These are phyloP conservation scores for Triticum monococcum DNA, from an alignment of 176 grass and related monocot genomes.

Conservation along the genomic window DNA sequence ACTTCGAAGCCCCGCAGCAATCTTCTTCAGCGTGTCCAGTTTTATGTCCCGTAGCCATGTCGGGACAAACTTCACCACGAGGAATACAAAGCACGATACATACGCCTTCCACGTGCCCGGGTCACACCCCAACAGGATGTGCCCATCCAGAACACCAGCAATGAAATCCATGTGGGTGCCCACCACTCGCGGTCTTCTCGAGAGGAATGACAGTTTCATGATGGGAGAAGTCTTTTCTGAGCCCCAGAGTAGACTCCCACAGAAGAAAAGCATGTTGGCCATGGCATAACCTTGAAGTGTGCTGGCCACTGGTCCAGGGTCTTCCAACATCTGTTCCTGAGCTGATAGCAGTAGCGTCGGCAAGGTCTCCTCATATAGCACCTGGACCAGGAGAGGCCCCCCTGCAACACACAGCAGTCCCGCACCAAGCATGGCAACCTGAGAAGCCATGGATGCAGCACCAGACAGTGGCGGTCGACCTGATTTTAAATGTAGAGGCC, in stretches of 20 bases:
- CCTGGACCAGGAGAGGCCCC: slow-evolving; percentile 67
- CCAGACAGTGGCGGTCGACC: slow-evolving; percentile 58
- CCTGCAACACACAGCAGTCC: slow-evolving; percentile 86
- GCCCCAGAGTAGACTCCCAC: slow-evolving; percentile 74
- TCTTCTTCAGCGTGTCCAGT: slow-evolving; percentile 63
- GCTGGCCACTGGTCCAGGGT: slow-evolving; percentile 48
- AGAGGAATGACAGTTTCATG: slow-evolving; percentile 53
- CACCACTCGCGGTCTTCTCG: slow-evolving; percentile 69
- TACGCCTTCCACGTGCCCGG: slow-evolving; percentile 84
- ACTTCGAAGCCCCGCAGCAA: slow-evolving; percentile 59
- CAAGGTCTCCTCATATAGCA: slow-evolving; percentile 86
- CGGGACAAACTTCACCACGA: slow-evolving; percentile 84
- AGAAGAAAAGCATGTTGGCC: slow-evolving; percentile 89
- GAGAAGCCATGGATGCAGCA: slow-evolving; percentile 59
- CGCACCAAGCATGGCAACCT: slow-evolving; percentile 78
- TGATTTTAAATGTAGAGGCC: slow-evolving; percentile 62
- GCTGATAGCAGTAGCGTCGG: slow-evolving; percentile 79
- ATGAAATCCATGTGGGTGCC: slow-evolving; percentile 94
- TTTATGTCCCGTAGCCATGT: slow-evolving; percentile 77
- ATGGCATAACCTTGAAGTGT: slow-evolving; percentile 81
- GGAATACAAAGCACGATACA: slow-evolving; percentile 64
- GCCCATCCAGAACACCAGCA: slow-evolving; percentile 67
- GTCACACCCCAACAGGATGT: slow-evolving; percentile 80
- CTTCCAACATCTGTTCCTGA: slow-evolving; percentile 47
- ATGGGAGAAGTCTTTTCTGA: slow-evolving; percentile 36